Conservation (phyloP, 768 basidiomycete species). For the Flagelloscypha sp. region DNA sequence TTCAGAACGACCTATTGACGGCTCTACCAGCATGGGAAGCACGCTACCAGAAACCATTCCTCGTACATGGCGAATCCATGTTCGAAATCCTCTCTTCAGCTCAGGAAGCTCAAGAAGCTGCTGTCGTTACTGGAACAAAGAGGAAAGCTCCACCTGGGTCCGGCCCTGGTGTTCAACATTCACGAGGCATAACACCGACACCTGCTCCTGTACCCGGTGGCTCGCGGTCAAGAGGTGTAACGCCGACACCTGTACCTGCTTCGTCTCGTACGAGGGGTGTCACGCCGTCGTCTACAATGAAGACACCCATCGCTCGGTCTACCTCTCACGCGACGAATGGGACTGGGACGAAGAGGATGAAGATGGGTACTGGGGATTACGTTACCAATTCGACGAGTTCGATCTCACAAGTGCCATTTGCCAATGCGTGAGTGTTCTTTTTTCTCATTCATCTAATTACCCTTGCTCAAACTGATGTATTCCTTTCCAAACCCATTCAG, state of each 20-base stretch:
- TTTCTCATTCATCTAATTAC: conserved; percentile 33
- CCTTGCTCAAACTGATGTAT: conserved; percentile 25
- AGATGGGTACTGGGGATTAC: too few relatives aligned
- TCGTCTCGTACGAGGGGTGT: conserved; percentile 35
- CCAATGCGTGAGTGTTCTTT: too few relatives aligned
- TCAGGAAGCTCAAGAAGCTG: conserved; percentile 79
- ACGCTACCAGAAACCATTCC: conserved; percentile 62
- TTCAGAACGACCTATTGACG: conserved; percentile 72
- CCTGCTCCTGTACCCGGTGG: conserved; percentile 31
- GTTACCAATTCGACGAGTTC: too few relatives aligned
- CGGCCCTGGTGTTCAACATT: conserved; percentile 53
- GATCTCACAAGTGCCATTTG: too few relatives aligned
- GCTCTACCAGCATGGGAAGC: conserved; percentile 85
- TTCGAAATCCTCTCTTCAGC: conserved; percentile 62
- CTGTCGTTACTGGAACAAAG: too few relatives aligned
- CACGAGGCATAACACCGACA: conserved; percentile 49
- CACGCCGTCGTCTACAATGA: too few relatives aligned
- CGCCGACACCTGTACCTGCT: conserved; percentile 57
- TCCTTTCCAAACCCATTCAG: conserved; percentile 16
- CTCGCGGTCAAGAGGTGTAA: conserved; percentile 49
- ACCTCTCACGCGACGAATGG: too few relatives aligned
- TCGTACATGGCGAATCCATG: conserved; percentile 79
- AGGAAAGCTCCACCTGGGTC: conserved; percentile 40
- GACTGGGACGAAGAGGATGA: too few relatives aligned
- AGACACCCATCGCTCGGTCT: too few relatives aligned